Percentiles rank a stretch among this genome's conserved stretches.
phyloP scores from a whole-genome alignment of 2,329 filamentous ascomycete species.

The Aschersonia sp. region DNA sequence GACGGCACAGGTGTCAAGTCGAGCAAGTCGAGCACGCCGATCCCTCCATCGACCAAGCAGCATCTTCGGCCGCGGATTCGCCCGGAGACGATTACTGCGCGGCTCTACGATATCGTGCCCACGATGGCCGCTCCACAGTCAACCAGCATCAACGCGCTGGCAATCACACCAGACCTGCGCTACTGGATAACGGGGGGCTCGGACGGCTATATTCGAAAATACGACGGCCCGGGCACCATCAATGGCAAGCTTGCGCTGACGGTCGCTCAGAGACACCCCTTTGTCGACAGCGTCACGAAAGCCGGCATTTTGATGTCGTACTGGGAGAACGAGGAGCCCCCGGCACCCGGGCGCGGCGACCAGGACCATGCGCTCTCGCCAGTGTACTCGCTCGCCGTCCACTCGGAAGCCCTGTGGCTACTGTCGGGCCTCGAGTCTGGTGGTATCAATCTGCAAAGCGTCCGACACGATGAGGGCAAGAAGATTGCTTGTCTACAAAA shows the following conservation, averaged over 20 bases:
- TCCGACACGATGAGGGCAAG: slow-evolving; percentile 89
- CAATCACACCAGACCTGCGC: slow-evolving; percentile 82
- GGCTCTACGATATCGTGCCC: slow-evolving; percentile 85
- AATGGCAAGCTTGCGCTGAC: slow-evolving; percentile 90
- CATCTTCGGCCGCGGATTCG: slow-evolving; percentile 46
- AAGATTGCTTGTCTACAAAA: slow-evolving; percentile 67
- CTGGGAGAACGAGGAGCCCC: slow-evolving; percentile 90
- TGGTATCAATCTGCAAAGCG: slow-evolving; percentile 82
- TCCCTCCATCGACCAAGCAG: slow-evolving; percentile 5
- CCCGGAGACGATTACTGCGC: slow-evolving; percentile 63
- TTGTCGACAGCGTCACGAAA: slow-evolving; percentile 94
- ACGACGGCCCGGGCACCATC: slow-evolving; percentile 86
- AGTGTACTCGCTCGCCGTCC: slow-evolving; percentile 85
- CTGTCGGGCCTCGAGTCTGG: slow-evolving; percentile 83
- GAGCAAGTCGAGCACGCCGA: slow-evolving; percentile 15
- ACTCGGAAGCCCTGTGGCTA: slow-evolving; percentile 82
- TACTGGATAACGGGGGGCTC: slow-evolving; percentile 91
- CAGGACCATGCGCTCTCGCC: slow-evolving; percentile 62
- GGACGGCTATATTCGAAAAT: slow-evolving; percentile 93
- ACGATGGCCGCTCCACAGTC: slow-evolving; percentile 94
- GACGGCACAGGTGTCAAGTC: slow-evolving; percentile 5
- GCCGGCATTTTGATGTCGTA: slow-evolving; percentile 90
- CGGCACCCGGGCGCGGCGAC: slow-evolving; percentile 24
- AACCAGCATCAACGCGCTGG: slow-evolving; percentile 86
- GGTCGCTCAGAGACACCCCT: slow-evolving; percentile 89